Percentiles rank a stretch among this genome's conserved stretches.
Evolutionary conservation across 2,329 filamentous ascomycete species (phyloP).

Genomic region (Pyricularia sp.): DNA sequence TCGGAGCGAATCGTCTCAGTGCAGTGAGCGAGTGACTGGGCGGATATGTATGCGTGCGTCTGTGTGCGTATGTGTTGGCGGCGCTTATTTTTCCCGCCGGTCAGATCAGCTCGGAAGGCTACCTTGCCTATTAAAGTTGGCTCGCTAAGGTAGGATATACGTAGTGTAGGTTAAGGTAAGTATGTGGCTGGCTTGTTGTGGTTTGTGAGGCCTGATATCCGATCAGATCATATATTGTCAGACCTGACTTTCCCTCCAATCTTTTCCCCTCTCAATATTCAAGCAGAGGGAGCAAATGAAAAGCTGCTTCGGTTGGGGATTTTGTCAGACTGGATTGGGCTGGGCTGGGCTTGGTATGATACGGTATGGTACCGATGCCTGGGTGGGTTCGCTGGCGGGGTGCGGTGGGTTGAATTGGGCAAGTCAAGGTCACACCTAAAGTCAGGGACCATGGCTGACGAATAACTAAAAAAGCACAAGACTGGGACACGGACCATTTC

Average conservation of each 20-base stretch:
- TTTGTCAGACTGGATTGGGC: background rate
- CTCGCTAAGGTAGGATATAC: background rate
- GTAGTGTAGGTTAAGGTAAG: background rate
- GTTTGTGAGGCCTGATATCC: background rate
- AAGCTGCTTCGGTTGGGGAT: background rate
- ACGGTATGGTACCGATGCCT: background rate
- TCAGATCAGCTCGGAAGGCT: background rate
- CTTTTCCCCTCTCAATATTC: background rate
- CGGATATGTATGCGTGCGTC: background rate
- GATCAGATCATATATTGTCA: background rate
- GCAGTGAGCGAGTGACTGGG: background rate
- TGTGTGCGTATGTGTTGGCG: background rate
- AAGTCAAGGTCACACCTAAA: background rate
- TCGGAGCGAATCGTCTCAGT: background rate
- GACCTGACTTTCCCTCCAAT: background rate
- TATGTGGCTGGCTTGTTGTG: background rate
- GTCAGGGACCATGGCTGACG: background rate
- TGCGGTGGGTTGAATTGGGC: background rate
- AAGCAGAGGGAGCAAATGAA: background rate
- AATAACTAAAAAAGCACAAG: background rate
- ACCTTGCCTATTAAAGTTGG: background rate
- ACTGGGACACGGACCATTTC: background rate
- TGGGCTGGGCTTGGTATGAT: background rate
- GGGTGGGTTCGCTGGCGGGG: constrained; percentile 1
- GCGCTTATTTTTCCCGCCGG: background rate